Conservation (phyloP, 1,284 basidiomycete species). For the Sanguinoderma infundibulare region DNA sequence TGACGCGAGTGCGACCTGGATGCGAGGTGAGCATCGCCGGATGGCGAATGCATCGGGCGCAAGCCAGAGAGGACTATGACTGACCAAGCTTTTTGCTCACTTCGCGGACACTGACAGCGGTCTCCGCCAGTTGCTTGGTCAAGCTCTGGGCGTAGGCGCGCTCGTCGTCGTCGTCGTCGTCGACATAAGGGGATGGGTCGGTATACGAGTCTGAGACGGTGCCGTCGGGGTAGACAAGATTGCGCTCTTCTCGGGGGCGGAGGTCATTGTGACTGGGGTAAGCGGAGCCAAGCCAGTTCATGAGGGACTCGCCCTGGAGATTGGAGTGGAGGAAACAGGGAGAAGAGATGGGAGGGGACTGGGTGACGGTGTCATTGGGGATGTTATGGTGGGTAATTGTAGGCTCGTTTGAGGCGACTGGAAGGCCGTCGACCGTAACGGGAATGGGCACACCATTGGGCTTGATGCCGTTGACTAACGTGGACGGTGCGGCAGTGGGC, state of each 20-base stretch:
- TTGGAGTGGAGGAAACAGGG: constrained; percentile 90
- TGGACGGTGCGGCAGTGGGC: constrained; percentile 9
- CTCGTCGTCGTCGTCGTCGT: constrained; percentile 56
- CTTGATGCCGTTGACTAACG: constrained; percentile 30
- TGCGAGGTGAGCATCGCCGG: constrained; percentile 24
- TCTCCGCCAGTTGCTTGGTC: constrained; percentile 94
- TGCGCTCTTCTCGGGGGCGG: constrained; percentile 25
- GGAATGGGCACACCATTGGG: constrained; percentile 28
- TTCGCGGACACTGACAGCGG: constrained; percentile 95
- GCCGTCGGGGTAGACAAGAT: constrained; percentile 31
- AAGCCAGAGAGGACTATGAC: constrained; percentile 37
- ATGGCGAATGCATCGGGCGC: constrained; percentile 13
- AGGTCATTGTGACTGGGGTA: constrained; percentile 42
- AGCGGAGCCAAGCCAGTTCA: constrained; percentile 63
- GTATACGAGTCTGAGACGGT: constrained; percentile 26
- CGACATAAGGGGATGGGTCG: constrained; percentile 29
- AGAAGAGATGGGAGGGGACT: constrained; percentile 47
- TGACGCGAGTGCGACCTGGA: constrained; percentile 89
- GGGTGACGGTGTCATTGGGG: constrained; percentile 28
- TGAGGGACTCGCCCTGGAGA: constrained; percentile 74
- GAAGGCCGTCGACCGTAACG: constrained; percentile 21
- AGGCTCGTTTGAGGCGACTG: constrained; percentile 24
- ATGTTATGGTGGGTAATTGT: constrained; percentile 27
- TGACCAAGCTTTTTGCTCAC: constrained; percentile 98
- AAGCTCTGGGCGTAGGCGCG: constrained; percentile 75